Evolutionary conservation across 2,329 filamentous ascomycete genomes (phyloP).

Genomic region (Hymenoscyphus fructigenus): DNA sequence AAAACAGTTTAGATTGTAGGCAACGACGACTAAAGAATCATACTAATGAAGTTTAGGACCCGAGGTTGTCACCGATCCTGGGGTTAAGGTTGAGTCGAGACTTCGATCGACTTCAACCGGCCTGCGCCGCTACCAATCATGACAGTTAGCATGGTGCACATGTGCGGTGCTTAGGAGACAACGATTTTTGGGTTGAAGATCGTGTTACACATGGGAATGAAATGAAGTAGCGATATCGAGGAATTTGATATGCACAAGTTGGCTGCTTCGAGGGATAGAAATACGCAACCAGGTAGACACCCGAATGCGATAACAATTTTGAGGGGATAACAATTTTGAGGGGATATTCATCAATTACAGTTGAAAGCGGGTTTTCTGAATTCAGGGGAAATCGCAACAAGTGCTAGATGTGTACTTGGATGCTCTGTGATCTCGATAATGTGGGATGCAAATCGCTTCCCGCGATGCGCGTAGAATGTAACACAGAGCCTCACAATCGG

Average conservation of each 20-base stretch:
- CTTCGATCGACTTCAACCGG: neutral
- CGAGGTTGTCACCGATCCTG: neutral
- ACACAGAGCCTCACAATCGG: conserved; percentile 2
- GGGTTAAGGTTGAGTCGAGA: neutral
- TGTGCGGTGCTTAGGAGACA: neutral
- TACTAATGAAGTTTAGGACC: neutral
- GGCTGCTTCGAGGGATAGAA: neutral
- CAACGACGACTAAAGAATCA: neutral
- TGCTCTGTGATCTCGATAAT: neutral
- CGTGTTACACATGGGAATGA: neutral
- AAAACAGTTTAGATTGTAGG: neutral
- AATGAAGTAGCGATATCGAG: neutral
- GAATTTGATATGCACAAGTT: neutral
- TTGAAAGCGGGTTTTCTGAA: neutral
- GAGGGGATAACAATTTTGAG: neutral
- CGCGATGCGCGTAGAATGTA: neutral
- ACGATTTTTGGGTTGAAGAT: neutral
- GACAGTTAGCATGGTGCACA: neutral
- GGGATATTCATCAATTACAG: neutral
- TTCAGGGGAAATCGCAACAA: neutral
- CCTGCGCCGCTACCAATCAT: neutral
- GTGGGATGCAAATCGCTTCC: conserved; percentile 1
- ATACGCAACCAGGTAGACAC: neutral
- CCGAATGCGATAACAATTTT: neutral
- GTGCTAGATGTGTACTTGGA: neutral